Percentiles rank a stretch among this genome's conserved stretches.
Evolutionary conservation across 1,284 basidiomycete genomes (phyloP).

Genomic region (Xerocomus amazonicus): DNA sequence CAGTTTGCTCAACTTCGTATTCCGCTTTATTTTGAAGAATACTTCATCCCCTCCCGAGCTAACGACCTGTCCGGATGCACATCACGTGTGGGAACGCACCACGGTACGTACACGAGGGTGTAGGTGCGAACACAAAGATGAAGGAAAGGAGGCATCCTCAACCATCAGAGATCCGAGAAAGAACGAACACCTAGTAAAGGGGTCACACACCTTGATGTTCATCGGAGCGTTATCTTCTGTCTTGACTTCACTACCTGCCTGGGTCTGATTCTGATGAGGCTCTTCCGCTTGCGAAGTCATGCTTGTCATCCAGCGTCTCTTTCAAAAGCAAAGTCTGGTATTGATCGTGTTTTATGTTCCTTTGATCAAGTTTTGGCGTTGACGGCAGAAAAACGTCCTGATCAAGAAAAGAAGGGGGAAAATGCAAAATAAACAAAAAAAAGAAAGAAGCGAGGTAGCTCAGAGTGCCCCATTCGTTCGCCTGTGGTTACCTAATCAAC

Average conservation of each 20-base stretch:
- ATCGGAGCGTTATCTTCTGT: slow-evolving; percentile 71
- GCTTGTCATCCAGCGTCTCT: not conserved
- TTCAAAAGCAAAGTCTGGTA: not conserved
- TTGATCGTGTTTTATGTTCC: slow-evolving; percentile 2
- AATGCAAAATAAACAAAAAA: not conserved
- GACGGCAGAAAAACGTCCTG: not conserved
- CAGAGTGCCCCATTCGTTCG: not conserved
- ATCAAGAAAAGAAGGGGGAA: not conserved
- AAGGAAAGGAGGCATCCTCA: not conserved
- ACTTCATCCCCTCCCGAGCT: slow-evolving; percentile 84
- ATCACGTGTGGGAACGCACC: not conserved
- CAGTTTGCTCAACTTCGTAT: slow-evolving; percentile 90
- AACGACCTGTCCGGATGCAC: slow-evolving; percentile 54
- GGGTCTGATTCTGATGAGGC: slow-evolving; percentile 19
- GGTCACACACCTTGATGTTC: slow-evolving; percentile 71
- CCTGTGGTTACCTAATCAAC: not conserved
- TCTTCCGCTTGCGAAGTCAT: slow-evolving; percentile 28
- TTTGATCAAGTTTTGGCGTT: not conserved
- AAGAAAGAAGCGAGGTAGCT: not conserved
- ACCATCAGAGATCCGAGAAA: not conserved
- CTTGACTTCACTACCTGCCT: slow-evolving; percentile 45
- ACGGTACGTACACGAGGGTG: not conserved
- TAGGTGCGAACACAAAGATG: not conserved
- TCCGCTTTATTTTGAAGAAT: slow-evolving; percentile 98
- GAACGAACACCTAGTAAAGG: not conserved